phyloP scores from a whole-genome alignment of 2,329 filamentous ascomycete species.

The Verticillium isaacii region DNA sequence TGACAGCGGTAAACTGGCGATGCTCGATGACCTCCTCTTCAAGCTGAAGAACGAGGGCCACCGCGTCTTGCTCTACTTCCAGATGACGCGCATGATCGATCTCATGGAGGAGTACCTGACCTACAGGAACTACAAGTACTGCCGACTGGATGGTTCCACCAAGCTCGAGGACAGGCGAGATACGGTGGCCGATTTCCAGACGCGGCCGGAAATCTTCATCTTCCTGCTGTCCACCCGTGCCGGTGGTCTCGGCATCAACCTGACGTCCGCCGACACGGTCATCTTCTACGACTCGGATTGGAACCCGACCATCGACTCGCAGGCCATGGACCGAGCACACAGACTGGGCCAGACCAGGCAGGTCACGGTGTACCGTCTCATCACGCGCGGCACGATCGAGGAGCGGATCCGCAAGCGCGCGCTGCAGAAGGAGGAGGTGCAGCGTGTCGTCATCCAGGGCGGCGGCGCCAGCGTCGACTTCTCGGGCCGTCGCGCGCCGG shows the following conservation, averaged over 20 bases:
- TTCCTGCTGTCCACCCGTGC: conserved; percentile 95
- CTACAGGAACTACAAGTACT: conserved; percentile 99
- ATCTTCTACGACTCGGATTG: conserved; percentile 99
- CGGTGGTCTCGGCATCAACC: conserved; percentile 95
- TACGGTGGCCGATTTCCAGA: conserved; percentile 95
- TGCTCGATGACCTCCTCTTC: conserved; percentile 80
- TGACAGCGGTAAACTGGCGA: conserved; percentile 92
- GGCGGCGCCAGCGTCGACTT: conserved; percentile 92
- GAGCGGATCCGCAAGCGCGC: conserved; percentile 96
- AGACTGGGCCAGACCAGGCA: conserved; percentile 93
- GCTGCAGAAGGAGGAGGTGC: conserved; percentile 96
- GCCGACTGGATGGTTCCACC: conserved; percentile 90
- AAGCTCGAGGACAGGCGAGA: conserved; percentile 96
- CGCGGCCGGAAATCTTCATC: conserved; percentile 89
- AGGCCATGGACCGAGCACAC: conserved; percentile 98
- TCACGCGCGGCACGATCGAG: conserved; percentile 94
- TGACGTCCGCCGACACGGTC: conserved; percentile 94
- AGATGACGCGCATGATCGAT: conserved; percentile 99
- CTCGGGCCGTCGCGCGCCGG: conserved; percentile 79
- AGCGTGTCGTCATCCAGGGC: conserved; percentile 92
- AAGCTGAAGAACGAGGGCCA: conserved; percentile 89
- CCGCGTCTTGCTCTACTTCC: conserved; percentile 96
- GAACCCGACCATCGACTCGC: conserved; percentile 98
- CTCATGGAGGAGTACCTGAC: conserved; percentile 98
- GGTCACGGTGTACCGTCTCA: conserved; percentile 95